Conservation (phyloP, 495 filamentous ascomycete species). For the Podospora tetraspora region DNA sequence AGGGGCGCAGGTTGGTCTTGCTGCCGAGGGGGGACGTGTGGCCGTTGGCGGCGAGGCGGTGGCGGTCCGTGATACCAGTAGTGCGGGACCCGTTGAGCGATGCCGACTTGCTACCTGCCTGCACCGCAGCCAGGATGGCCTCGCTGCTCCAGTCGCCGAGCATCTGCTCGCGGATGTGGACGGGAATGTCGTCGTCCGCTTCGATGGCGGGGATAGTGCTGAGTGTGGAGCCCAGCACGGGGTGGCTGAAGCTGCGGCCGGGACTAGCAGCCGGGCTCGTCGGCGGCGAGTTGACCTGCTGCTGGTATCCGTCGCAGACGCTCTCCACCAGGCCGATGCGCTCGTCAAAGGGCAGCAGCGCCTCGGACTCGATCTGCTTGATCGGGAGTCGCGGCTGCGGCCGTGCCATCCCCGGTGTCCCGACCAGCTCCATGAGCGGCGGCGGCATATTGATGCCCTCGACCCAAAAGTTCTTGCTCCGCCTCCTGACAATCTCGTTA, state of each 20-base stretch:
- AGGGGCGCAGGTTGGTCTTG: constrained; percentile 38
- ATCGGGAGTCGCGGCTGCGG: constrained; percentile 44
- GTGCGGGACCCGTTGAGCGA: constrained; percentile 71
- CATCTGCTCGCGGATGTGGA: constrained; percentile 62
- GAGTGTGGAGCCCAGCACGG: constrained; percentile 48
- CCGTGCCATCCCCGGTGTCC: constrained; percentile 43
- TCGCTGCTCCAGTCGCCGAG: constrained; percentile 70
- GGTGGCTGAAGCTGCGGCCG: constrained; percentile 57
- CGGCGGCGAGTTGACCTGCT: constrained; percentile 53
- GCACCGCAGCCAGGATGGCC: constrained; percentile 57
- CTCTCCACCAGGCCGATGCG: constrained; percentile 60
- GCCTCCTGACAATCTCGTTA: constrained; percentile 68
- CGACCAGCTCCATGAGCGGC: constrained; percentile 46
- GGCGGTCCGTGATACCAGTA: constrained; percentile 44
- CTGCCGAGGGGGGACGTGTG: constrained; percentile 38
- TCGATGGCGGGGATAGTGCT: constrained; percentile 34
- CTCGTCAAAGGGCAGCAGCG: constrained; percentile 61
- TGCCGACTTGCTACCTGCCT: constrained; percentile 59
- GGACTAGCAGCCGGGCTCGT: constrained; percentile 68
- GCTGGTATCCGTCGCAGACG: constrained; percentile 64
- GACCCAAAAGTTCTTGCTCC: constrained; percentile 69
- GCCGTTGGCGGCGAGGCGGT: constrained; percentile 47
- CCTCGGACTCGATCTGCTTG: constrained; percentile 51
- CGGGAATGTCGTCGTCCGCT: constrained; percentile 34
- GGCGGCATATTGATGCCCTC: constrained; percentile 63